Conservation (phyloP, 805 yeast genomes). For the Schwanniomyces sp. region DNA sequence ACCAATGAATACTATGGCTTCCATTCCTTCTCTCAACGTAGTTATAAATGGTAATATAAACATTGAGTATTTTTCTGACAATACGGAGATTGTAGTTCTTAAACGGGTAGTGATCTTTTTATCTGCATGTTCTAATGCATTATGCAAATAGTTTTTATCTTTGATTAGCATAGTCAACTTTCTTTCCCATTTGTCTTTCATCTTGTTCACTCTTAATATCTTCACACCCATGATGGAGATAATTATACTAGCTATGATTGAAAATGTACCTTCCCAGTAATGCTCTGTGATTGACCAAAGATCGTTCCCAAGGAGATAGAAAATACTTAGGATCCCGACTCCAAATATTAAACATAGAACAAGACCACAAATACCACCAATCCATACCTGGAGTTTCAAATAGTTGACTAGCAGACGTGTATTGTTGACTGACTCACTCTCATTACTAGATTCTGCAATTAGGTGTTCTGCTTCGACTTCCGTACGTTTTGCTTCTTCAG, state of each 20-base stretch:
- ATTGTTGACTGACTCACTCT: neutral
- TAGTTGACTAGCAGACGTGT: constrained; percentile 11
- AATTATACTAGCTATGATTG: constrained; percentile 43
- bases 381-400: constrained; percentile 42
- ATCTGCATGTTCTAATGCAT: neutral
- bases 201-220: constrained; percentile 41
- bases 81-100: constrained; percentile 11
- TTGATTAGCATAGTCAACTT: constrained; percentile 32
- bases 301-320: constrained; percentile 43
- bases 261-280: constrained; percentile 49
- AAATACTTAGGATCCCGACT: constrained; percentile 34
- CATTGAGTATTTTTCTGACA: constrained; percentile 34
- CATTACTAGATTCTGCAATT: neutral
- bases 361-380: constrained; percentile 43
- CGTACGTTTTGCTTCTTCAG: neutral
- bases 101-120: neutral
- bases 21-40: constrained; percentile 42
- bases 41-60: constrained; percentile 42
- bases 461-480: neutral
- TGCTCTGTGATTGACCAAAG: constrained; percentile 47
- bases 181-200: constrained; percentile 45
- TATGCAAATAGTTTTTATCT: constrained; percentile 19
- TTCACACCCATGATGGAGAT: constrained; percentile 48
- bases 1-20: constrained; percentile 44
- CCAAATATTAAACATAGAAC: constrained; percentile 41